A percentile compares a stretch with the other conserved stretches of the same genome.
Evolutionary conservation across 306 rosid genomes (phyloP).

Genomic region (Carpinus viminea): DNA sequence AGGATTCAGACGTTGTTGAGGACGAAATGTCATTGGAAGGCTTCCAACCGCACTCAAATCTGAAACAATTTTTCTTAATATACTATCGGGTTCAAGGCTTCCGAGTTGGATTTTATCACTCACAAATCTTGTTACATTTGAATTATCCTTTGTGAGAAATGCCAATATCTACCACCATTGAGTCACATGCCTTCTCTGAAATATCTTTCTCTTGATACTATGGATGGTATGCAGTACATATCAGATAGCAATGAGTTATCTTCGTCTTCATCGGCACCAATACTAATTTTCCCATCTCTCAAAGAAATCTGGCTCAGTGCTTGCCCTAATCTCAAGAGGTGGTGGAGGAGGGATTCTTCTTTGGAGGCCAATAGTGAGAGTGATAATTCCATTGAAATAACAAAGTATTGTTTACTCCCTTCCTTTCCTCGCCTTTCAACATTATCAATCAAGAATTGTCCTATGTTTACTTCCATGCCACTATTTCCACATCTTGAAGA

Average conservation of each 20-base stretch:
- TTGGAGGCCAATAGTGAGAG: too few relatives aligned
- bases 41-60: neutral
- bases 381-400: too few relatives aligned
- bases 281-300: constrained; percentile 25
- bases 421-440: neutral
- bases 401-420: neutral
- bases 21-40: neutral
- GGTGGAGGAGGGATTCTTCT: constrained; percentile 8
- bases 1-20: neutral
- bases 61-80: neutral
- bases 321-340: constrained; percentile 23
- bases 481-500: neutral
- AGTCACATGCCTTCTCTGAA: constrained; percentile 25
- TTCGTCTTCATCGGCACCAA: neutral
- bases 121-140: neutral
- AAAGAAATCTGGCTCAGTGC: accelerated
- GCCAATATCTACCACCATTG: constrained; percentile 5
- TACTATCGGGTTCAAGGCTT: neutral
- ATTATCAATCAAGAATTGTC: accelerated
- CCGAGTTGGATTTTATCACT: neutral
- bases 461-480: neutral
- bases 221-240: neutral
- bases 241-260: neutral
- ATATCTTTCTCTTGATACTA: accelerated
- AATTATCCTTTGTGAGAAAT: neutral